phyloP scores from a whole-genome alignment of 139 green algal genomes.

The Chlamydomonas sp. region DNA sequence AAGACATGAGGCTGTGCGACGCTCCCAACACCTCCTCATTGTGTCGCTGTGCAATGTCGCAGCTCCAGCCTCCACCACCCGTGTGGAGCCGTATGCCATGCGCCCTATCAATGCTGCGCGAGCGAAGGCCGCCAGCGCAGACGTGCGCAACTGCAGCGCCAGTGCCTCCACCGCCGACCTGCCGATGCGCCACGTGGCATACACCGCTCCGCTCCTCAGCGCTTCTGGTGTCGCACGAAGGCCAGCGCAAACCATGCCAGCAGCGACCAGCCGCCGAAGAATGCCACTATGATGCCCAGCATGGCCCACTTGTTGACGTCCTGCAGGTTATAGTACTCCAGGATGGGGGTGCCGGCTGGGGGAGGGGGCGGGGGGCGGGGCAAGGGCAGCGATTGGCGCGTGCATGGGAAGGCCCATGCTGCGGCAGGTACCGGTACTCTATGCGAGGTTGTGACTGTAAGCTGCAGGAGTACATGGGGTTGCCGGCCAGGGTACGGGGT shows the following conservation, averaged over 20 bases:
- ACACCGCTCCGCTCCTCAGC: neutral
- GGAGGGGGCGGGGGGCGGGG: neutral
- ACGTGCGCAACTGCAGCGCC: too few species aligned
- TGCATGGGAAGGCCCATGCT: neutral
- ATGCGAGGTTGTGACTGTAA: neutral
- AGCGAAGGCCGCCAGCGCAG: too few species aligned
- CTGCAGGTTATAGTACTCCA: constrained; percentile 39
- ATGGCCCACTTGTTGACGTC: constrained; percentile 15
- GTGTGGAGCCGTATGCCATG: too few species aligned
- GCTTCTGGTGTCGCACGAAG: constrained; percentile 45
- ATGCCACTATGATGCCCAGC: constrained; percentile 37
- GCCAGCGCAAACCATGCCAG: constrained; percentile 49
- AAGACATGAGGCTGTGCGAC: too few species aligned
- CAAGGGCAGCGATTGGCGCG: neutral
- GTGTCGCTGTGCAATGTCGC: too few species aligned
- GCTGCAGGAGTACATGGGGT: neutral
- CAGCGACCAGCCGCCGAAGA: constrained; percentile 41
- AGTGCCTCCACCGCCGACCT: too few species aligned
- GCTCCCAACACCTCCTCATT: too few species aligned
- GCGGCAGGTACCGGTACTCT: too few species aligned
- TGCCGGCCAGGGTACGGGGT: too few species aligned
- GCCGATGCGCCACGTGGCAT: too few species aligned
- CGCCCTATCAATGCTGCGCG: too few species aligned
- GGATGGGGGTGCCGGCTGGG: constrained; percentile 27
- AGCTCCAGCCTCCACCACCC: too few species aligned